Evolutionary conservation across 2,329 filamentous ascomycete species (phyloP), one percentile per base, ranked within the genome.

Genomic region (Aspergillus glaucus): DNA sequence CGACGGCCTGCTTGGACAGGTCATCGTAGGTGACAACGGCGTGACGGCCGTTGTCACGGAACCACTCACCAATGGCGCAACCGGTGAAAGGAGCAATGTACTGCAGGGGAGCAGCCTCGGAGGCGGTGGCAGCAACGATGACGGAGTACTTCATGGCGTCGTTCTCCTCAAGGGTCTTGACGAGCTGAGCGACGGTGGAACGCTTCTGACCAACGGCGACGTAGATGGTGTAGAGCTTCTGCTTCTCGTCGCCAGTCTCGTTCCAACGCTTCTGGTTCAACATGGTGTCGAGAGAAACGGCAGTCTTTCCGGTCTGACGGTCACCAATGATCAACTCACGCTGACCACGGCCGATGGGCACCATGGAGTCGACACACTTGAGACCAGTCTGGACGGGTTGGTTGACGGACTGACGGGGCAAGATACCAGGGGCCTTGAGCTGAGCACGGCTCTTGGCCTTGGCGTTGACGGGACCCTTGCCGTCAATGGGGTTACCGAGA

Each of bases 261-360:
- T 98, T 98, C 92, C 92, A 97, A 71, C 92, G 84, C 85, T 93
- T 94, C 83, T 98, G 93, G 87, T 98, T 98, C 56, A 98, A 86
- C 65, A 98, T 97, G 75, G 92, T 85, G 74, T 98, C 93, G 56
- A 98, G 88, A 68, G 87, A 92, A 72, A 98, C 92, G 68, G 93
- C 93, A 71, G 93, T 98, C 87, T 98, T 98, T 77, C 93, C 93
- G 67, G 93, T 98, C 80, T 98, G 93, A 90, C 93, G 93, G 75
- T 98, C 93, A 81, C 93, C 93, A 77, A 98, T 98, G 76, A 98
- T 97, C 84, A 98, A 80, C 82, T 98, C 93, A 92, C 93, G 93
- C 84, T 98, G 93, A 71, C 93, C 93, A 92, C 93, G 93, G 74
- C 93, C 93, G 67, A 98, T 96, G 68, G 93, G 93, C 66, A 98